Conservation (phyloP, 768 basidiomycete genomes). For the Rhizopogon vinicolor region DNA sequence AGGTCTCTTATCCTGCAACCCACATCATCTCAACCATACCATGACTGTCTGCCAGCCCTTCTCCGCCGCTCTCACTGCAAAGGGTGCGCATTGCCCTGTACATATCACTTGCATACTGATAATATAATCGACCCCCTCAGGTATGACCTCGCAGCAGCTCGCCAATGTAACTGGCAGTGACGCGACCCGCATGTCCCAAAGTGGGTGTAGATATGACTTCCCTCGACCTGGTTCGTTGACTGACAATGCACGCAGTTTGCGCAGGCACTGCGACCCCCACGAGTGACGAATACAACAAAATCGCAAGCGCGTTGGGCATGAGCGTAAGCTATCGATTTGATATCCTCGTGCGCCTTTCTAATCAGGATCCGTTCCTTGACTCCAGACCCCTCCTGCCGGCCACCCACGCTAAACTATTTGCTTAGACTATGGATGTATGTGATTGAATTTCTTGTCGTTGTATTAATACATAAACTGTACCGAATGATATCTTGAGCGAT, state of each 20-base stretch:
- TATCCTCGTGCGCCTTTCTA: background rate
- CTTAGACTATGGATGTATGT: background rate
- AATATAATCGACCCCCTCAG: background rate
- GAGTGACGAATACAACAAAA: constrained; percentile 41
- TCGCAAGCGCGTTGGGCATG: constrained; percentile 37
- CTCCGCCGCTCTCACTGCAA: background rate
- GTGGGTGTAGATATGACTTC: background rate
- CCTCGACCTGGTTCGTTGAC: background rate
- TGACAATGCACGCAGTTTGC: constrained; percentile 36
- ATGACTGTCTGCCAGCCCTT: background rate
- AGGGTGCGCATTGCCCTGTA: background rate
- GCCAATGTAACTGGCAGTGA: background rate
- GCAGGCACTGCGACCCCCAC: constrained; percentile 39
- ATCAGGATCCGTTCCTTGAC: background rate
- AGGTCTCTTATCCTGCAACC: background rate
- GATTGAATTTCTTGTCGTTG: background rate
- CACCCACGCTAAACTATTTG: background rate
- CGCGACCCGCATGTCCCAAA: background rate
- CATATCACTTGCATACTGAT: background rate
- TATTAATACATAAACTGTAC: background rate
- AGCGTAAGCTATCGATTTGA: constrained; percentile 10
- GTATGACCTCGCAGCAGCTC: background rate
- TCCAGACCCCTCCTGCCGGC: background rate
- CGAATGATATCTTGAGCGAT: background rate
- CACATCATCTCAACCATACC: background rate